These are phyloP conservation scores for Hanseniaspora uvarum DNA, from an alignment of 1,139 yeast genomes.

Conservation along the genomic window DNA sequence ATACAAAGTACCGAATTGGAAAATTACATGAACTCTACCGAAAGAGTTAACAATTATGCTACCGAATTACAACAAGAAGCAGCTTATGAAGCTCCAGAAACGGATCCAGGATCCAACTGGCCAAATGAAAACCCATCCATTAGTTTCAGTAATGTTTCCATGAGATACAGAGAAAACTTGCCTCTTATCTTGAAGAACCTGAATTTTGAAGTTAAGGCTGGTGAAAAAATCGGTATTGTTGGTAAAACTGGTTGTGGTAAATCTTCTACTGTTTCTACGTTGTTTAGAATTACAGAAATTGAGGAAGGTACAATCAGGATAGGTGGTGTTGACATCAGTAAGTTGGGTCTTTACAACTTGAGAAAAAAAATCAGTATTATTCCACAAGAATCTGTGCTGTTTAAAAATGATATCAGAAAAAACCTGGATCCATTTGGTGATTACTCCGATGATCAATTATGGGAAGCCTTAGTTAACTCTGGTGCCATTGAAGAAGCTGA, in stretches of 20 bases:
- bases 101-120: conserved; percentile 45
- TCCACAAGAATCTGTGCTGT: conserved; percentile 56
- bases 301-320: conserved; percentile 38
- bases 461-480: conserved; percentile 51
- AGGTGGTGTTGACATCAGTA: conserved; percentile 42
- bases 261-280: conserved; percentile 55
- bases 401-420: conserved; percentile 44
- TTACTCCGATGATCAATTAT: conserved; percentile 36
- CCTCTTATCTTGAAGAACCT: conserved; percentile 52
- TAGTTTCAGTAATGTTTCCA: conserved; percentile 43
- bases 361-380: conserved; percentile 47
- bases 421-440: conserved; percentile 49
- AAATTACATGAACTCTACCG: conserved; percentile 71
- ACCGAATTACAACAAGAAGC: conserved; percentile 51
- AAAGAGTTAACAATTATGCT: conserved; percentile 62
- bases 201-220: conserved; percentile 38
- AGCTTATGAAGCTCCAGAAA: conserved; percentile 40
- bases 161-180: conserved; percentile 56
- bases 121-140: conserved; percentile 44
- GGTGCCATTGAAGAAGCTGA: conserved; percentile 45
- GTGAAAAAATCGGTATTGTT: conserved; percentile 64
- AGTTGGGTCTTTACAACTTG: conserved; percentile 39
- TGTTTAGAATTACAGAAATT: conserved; percentile 51
- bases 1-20: conserved; percentile 53
- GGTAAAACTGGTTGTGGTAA: conserved; percentile 80